A percentile compares a stretch with the other conserved stretches of the same genome.
Evolutionary conservation across 345 rosid genomes (phyloP).

Genomic region (Cardamine chenopodiifolia): DNA sequence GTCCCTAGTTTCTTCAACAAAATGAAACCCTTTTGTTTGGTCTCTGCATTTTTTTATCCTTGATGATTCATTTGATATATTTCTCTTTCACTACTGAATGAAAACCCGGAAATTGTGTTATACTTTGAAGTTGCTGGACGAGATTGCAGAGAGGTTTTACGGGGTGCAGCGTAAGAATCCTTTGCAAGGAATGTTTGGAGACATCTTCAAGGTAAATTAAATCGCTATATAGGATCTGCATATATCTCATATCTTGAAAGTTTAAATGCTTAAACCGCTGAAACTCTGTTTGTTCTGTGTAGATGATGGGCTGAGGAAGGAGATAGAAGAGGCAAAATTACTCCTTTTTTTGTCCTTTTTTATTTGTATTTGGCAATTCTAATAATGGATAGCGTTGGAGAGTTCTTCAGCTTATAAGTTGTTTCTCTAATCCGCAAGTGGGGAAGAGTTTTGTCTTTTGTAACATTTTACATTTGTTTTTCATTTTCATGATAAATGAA

Average conservation of each 20-base stretch:
- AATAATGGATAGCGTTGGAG: slow-evolving; percentile 35
- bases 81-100: not conserved
- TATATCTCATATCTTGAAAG: slow-evolving; percentile 14
- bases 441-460: slow-evolving; percentile 18
- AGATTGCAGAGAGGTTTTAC: slow-evolving; percentile 75
- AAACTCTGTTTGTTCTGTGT: slow-evolving; percentile 19
- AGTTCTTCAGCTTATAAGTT: slow-evolving; percentile 18
- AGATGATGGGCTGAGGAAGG: slow-evolving; percentile 43
- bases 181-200: slow-evolving; percentile 87
- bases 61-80: not conserved
- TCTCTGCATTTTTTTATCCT: not conserved
- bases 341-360: not conserved
- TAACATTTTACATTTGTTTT: slow-evolving; percentile 32
- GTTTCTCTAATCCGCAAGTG: slow-evolving; percentile 14
- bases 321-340: slow-evolving; percentile 9
- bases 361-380: slow-evolving; percentile 25
- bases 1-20: not conserved
- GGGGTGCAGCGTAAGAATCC: slow-evolving; percentile 86
- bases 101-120: not conserved
- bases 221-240: not conserved
- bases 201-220: slow-evolving; percentile 64
- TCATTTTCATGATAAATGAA: slow-evolving; percentile 9
- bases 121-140: slow-evolving; percentile 76
- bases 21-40: not conserved
- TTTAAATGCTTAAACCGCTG: not conserved